Conservation (phyloP, 1,284 basidiomycete species). For the Ganoderma resinaceum region DNA sequence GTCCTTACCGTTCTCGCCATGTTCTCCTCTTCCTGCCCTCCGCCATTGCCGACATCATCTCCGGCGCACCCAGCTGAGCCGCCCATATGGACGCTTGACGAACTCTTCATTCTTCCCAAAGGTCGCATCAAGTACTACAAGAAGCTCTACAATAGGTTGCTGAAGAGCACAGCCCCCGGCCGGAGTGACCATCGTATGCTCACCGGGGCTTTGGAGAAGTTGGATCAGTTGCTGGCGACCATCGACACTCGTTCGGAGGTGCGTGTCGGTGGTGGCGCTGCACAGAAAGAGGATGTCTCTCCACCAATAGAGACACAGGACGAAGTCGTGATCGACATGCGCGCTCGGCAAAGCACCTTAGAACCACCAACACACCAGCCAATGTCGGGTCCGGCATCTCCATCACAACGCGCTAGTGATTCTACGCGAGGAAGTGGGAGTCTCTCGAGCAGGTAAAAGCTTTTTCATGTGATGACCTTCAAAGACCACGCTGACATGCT, state of each 20-base stretch:
- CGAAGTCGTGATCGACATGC: conserved; percentile 61
- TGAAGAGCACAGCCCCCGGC: conserved; percentile 90
- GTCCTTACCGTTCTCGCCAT: conserved; percentile 74
- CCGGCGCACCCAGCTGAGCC: conserved; percentile 47
- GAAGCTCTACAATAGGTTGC: conserved; percentile 86
- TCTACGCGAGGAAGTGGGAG: conserved; percentile 44
- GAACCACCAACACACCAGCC: conserved; percentile 25
- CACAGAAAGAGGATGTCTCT: conserved; percentile 30
- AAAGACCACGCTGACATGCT: not conserved
- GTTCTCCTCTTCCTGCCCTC: conserved; percentile 72
- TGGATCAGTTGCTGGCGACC: conserved; percentile 77
- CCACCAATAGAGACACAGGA: conserved; percentile 49
- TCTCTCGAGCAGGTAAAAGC: conserved; percentile 61
- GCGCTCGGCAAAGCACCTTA: conserved; percentile 44
- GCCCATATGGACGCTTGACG: conserved; percentile 84
- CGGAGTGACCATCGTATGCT: conserved; percentile 89
- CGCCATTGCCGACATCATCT: conserved; percentile 53
- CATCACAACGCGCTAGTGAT: conserved; percentile 35
- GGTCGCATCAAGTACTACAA: conserved; percentile 91
- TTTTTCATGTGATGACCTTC: not conserved
- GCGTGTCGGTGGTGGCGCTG: conserved; percentile 44
- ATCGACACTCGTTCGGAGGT: conserved; percentile 66
- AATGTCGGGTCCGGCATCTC: conserved; percentile 16
- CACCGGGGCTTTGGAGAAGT: conserved; percentile 79
- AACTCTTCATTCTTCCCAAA: conserved; percentile 88